A percentile compares a stretch with the other conserved stretches of the same genome.
Conservation (phyloP, 179 eudicot species). For the Gypsophila paniculata region DNA sequence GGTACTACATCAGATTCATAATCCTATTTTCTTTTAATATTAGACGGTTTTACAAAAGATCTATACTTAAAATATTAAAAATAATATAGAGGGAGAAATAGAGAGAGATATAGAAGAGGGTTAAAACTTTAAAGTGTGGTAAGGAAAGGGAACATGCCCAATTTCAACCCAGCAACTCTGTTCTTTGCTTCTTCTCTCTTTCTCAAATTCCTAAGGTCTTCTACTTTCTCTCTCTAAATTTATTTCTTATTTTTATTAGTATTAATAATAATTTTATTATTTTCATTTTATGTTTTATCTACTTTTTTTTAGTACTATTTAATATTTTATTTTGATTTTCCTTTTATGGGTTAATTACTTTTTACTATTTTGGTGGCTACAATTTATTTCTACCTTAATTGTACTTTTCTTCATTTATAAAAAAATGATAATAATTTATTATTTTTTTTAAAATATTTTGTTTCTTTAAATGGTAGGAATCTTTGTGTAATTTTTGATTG, state of each 20-base stretch:
- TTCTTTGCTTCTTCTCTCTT: constrained; percentile 19
- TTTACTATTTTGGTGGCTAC: constrained; percentile 6
- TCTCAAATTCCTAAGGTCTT: constrained; percentile 34
- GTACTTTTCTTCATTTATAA: background rate
- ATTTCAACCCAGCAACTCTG: constrained; percentile 31
- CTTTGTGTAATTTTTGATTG: constrained; percentile 7
- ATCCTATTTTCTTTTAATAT: no score
- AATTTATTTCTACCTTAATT: background rate
- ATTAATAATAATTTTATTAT: background rate
- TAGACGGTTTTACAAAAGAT: no score
- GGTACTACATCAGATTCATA: no score
- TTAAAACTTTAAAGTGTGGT: constrained; percentile 9
- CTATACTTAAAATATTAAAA: no score
- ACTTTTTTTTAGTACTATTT: no score
- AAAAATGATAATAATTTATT: no score
- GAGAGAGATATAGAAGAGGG: background rate
- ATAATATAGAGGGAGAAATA: background rate
- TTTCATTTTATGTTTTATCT: no score
- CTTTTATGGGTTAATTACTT: background rate
- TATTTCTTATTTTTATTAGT: no score
- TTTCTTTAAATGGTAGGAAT: constrained; percentile 9
- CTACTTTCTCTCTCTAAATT: constrained; percentile 14
- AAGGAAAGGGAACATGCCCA: constrained; percentile 34
- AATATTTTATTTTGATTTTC: background rate
- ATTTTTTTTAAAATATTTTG: background rate